Conservation (phyloP, 768 basidiomycete species). For the Amanita fuliginea region DNA sequence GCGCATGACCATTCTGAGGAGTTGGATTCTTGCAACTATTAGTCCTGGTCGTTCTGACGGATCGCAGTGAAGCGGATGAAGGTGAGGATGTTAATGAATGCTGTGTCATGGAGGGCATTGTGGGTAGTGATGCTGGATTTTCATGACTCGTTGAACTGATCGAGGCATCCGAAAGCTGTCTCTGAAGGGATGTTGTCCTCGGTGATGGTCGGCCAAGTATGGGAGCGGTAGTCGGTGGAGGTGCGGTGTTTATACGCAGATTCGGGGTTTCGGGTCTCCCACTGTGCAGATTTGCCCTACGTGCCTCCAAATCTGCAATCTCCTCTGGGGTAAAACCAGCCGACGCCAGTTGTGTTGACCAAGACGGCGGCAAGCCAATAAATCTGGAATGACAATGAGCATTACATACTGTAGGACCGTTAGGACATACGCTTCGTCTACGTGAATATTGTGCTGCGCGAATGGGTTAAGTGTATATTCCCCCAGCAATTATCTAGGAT, state of each 20-base stretch:
- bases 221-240: constrained; percentile 5
- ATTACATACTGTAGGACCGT: background rate
- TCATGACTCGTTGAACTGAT: constrained; percentile 8
- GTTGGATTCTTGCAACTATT: constrained; percentile 7
- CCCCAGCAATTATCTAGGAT: background rate
- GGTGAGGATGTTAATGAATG: constrained; percentile 9
- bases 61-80: constrained; percentile 12
- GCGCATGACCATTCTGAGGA: constrained; percentile 5
- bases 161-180: constrained; percentile 21
- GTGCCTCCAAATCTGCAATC: constrained; percentile 44
- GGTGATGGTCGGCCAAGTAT: constrained; percentile 20
- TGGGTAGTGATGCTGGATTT: constrained; percentile 6
- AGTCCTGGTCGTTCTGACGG: constrained; percentile 7
- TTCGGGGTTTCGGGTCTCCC: constrained; percentile 21
- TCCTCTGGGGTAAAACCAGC: constrained; percentile 63
- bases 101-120: constrained; percentile 6
- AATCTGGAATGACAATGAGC: constrained; percentile 25
- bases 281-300: constrained; percentile 24
- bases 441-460: constrained; percentile 63
- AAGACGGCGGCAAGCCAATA: constrained; percentile 62
- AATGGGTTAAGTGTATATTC: background rate
- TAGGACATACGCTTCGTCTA: constrained; percentile 54
- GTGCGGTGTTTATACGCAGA: constrained; percentile 8
- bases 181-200: constrained; percentile 24
- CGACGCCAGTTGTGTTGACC: constrained; percentile 48